Conservation (phyloP, 2,329 filamentous ascomycete species). For the Monosporascus sp. region DNA sequence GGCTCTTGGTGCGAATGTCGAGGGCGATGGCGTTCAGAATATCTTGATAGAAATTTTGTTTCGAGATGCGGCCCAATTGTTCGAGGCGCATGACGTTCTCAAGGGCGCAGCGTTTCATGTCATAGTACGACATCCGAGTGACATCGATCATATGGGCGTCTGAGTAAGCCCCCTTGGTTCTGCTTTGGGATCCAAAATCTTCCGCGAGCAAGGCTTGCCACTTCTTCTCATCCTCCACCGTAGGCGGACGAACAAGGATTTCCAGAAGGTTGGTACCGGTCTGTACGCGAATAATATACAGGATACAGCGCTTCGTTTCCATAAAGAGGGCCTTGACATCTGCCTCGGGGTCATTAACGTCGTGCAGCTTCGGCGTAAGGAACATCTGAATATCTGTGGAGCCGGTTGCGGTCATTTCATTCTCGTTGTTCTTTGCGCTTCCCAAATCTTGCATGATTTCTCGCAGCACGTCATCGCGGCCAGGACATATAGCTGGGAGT, state of each 20-base stretch:
- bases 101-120: slow-evolving; percentile 86
- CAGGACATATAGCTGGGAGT: slow-evolving; percentile 70
- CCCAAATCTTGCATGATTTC: slow-evolving; percentile 92
- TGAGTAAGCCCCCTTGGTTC: slow-evolving; percentile 81
- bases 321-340: slow-evolving; percentile 91
- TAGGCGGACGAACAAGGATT: slow-evolving; percentile 87
- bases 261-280: slow-evolving; percentile 89
- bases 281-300: slow-evolving; percentile 97
- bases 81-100: slow-evolving; percentile 93
- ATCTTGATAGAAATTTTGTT: slow-evolving; percentile 91
- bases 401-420: slow-evolving; percentile 80
- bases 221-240: slow-evolving; percentile 79
- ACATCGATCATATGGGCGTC: slow-evolving; percentile 85
- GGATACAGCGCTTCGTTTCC: slow-evolving; percentile 93
- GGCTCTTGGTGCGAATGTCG: slow-evolving; percentile 96
- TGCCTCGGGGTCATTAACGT: slow-evolving; percentile 87
- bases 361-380: slow-evolving; percentile 81
- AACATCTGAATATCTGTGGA: slow-evolving; percentile 89
- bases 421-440: slow-evolving; percentile 94
- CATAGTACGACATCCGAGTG: slow-evolving; percentile 81
- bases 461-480: slow-evolving; percentile 78
- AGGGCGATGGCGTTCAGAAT: slow-evolving; percentile 95
- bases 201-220: slow-evolving; percentile 80
- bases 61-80: slow-evolving; percentile 80
- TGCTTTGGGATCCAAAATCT: slow-evolving; percentile 66